A percentile compares a stretch with the other conserved stretches of the same genome.
These are phyloP conservation scores for Orobanche coerulescens DNA, from an alignment of 257 asterid species.

Conservation along the genomic window DNA sequence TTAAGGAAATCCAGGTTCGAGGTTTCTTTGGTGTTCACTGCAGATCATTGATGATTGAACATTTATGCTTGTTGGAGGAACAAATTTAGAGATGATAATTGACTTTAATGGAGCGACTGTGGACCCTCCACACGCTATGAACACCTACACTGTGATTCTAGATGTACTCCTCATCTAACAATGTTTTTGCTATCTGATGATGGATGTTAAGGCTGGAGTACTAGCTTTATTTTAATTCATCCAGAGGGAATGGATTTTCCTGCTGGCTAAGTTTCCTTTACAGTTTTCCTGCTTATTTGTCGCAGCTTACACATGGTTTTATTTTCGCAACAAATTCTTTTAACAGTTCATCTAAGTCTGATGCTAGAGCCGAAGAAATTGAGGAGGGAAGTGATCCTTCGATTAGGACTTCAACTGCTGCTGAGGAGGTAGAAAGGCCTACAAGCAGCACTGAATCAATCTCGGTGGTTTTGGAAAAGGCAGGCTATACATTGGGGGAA, in stretches of 20 bases:
- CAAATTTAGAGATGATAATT: neutral
- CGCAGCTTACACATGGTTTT: slow-evolving; percentile 20
- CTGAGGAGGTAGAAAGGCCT: slow-evolving; percentile 40
- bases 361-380: slow-evolving; percentile 37
- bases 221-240: neutral
- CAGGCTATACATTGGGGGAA: slow-evolving; percentile 74
- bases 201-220: slow-evolving; percentile 8
- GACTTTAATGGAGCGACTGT: neutral
- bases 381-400: slow-evolving; percentile 41
- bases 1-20: neutral
- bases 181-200: slow-evolving; percentile 2
- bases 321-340: slow-evolving; percentile 23
- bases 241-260: neutral
- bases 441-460: slow-evolving; percentile 38
- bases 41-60: slow-evolving; percentile 15
- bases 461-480: slow-evolving; percentile 55
- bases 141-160: neutral
- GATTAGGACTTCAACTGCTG: slow-evolving; percentile 31
- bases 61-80: neutral
- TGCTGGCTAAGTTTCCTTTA: slow-evolving; percentile 2
- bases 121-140: neutral
- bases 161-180: neutral
- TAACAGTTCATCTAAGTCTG: slow-evolving; percentile 46
- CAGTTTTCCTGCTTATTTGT: slow-evolving; percentile 14
- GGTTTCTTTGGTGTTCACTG: slow-evolving; percentile 8